Base-by-base conservation (phyloP, 345 rosid genomes). In the Isatis tinctoria region DNA sequence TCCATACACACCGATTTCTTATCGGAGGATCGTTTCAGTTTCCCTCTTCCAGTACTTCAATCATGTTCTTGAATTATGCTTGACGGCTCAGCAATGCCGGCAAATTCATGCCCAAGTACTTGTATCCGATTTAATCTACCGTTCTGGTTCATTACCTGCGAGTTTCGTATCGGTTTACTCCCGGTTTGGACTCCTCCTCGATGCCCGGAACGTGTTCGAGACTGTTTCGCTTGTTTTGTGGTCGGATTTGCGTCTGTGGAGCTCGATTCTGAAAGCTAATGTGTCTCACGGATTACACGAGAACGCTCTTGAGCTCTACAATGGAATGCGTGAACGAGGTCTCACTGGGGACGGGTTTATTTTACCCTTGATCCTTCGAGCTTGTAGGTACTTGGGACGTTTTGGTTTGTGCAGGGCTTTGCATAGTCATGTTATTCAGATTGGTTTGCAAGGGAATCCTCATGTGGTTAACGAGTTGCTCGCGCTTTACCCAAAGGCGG, bases 401-500 rank as follows among this genome's bases (percentile, higher is more conserved):
- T 77, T 60, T 35, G 36, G 54, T 67, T 65, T 64, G 44, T 80
- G 87, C 13, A 74, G 67, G 43, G 63, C n/a, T 66, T 60, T 89
- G 35, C 97, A 89, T 54, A 53, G 79, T 48, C 88, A 83, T 36
- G 81, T 80, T 62, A 62, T 89, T 44, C 86, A 79, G 57, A 75
- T 75, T 75, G 91, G 91, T 30, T 69, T 85, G 67, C 73, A 26
- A 57, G 24, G 69, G 43, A 79, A 78, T 76, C 43, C 78, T 59
- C 83, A 87, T 66, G 92, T 86, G 8, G 88, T 54, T 40, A 89
- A 86, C 71, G 97, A 88, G 65, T 81, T 93, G 80, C 78, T 87
- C 3, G 70, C 83, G 1, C 76, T 90, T 84, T 89, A 89, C 32
- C 74, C 83, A 0, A 89, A 75, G 47, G 52, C 74, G 10, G 89